These are phyloP conservation scores for Suillus paluster DNA, from an alignment of 768 basidiomycete genomes.

Conservation along the genomic window DNA sequence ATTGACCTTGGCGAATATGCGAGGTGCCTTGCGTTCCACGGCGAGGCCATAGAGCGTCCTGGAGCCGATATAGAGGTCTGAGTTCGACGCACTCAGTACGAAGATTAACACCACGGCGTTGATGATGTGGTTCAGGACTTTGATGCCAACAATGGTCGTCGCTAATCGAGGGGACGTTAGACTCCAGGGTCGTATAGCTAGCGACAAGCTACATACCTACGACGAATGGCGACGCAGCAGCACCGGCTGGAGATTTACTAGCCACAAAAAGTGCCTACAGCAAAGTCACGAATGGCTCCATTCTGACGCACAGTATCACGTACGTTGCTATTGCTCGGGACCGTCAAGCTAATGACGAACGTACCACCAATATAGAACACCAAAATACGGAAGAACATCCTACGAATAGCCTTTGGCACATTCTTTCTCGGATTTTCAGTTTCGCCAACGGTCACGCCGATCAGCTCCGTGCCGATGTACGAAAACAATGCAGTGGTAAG, in stretches of 20 bases:
- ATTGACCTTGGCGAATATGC: slow-evolving; percentile 42
- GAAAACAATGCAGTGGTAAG: slow-evolving; percentile 32
- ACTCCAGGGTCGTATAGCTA: slow-evolving; percentile 42
- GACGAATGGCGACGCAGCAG: slow-evolving; percentile 42
- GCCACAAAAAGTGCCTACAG: slow-evolving; percentile 31
- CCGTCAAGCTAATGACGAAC: slow-evolving; percentile 46
- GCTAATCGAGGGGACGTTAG: slow-evolving; percentile 34
- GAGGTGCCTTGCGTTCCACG: slow-evolving; percentile 51
- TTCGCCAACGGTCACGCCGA: slow-evolving; percentile 37
- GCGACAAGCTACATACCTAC: slow-evolving; percentile 42
- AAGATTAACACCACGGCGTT: slow-evolving; percentile 50
- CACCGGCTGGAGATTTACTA: slow-evolving; percentile 32
- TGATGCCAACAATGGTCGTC: slow-evolving; percentile 48
- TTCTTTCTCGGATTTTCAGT: slow-evolving; percentile 49
- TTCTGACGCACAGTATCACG: slow-evolving; percentile 20
- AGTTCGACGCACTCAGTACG: slow-evolving; percentile 52
- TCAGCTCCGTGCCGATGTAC: slow-evolving; percentile 48
- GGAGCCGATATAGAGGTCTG: slow-evolving; percentile 60
- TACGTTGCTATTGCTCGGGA: slow-evolving; percentile 42
- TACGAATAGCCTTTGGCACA: slow-evolving; percentile 45
- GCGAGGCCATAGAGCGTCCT: slow-evolving; percentile 53
- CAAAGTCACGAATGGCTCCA: slow-evolving; percentile 13
- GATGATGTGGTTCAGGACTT: slow-evolving; percentile 46
- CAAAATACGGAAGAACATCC: slow-evolving; percentile 43
- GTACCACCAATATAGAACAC: slow-evolving; percentile 36